Percentiles rank a stretch among this genome's conserved stretches.
Evolutionary conservation across 176 grass and related monocot species (phyloP).

Genomic region (Rhynchospora pubera): DNA sequence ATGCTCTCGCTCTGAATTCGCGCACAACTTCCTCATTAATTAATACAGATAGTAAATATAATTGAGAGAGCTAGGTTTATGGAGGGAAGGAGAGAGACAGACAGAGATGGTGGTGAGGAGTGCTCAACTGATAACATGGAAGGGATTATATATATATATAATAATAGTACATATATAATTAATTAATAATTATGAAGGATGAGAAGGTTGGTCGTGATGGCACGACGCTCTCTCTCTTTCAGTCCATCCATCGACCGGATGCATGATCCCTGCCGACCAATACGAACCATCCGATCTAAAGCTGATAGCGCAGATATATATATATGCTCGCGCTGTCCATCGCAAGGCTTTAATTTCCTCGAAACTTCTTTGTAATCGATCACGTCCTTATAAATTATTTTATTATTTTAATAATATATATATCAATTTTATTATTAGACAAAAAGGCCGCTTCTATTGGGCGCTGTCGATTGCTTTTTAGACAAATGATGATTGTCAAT

Average conservation of each 20-base stretch:
- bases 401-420: too few relatives aligned
- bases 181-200: too few relatives aligned
- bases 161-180: too few relatives aligned
- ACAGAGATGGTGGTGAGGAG: neutral
- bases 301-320: neutral
- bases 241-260: too few relatives aligned
- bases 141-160: too few relatives aligned
- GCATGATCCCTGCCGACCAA: neutral
- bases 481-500: neutral
- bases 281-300: neutral
- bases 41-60: too few relatives aligned
- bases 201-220: conserved; percentile 1
- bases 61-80: neutral
- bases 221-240: neutral
- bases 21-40: conserved; percentile 78
- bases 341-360: too few relatives aligned
- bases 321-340: neutral
- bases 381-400: too few relatives aligned
- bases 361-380: too few relatives aligned
- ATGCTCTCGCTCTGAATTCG: conserved; percentile 77
- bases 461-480: conserved; percentile 1
- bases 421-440: neutral
- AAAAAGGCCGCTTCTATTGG: neutral
- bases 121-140: too few relatives aligned
- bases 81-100: neutral